phyloP scores from a whole-genome alignment of 2,329 filamentous ascomycete genomes.

The Ceratocystis albifundus region DNA sequence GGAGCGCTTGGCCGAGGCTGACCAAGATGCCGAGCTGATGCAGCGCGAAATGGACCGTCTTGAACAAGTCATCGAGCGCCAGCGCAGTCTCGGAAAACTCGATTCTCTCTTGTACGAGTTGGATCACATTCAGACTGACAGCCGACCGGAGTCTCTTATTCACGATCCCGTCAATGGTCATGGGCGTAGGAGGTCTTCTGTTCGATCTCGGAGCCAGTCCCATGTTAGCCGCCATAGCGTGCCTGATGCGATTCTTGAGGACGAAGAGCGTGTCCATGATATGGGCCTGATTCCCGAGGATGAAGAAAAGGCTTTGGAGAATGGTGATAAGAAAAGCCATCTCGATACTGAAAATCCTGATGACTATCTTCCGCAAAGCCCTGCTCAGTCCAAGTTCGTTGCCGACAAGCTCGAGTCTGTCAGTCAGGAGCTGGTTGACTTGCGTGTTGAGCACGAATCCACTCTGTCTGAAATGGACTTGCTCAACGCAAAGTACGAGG shows the following conservation, averaged over 20 bases:
- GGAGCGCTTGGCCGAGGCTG: slow-evolving; percentile 85
- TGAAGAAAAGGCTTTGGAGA: slow-evolving; percentile 24
- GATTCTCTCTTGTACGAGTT: slow-evolving; percentile 87
- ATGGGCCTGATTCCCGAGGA: slow-evolving; percentile 25
- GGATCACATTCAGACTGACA: slow-evolving; percentile 48
- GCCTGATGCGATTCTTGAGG: slow-evolving; percentile 45
- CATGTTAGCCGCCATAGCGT: slow-evolving; percentile 37
- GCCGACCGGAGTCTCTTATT: slow-evolving; percentile 27
- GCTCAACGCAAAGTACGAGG: slow-evolving; percentile 80
- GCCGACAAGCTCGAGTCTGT: slow-evolving; percentile 87
- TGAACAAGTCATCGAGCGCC: slow-evolving; percentile 89
- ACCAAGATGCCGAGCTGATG: slow-evolving; percentile 94
- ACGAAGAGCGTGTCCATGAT: slow-evolving; percentile 36
- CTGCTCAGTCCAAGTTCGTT: slow-evolving; percentile 73
- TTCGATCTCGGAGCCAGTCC: slow-evolving; percentile 29
- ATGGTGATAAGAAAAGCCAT: slow-evolving; percentile 15
- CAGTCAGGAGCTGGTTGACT: slow-evolving; percentile 79
- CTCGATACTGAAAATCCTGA: slow-evolving; percentile 19
- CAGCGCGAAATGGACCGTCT: slow-evolving; percentile 89
- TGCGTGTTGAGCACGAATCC: slow-evolving; percentile 80
- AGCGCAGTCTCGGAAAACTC: slow-evolving; percentile 86
- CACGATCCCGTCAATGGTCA: slow-evolving; percentile 15
- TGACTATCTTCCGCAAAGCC: slow-evolving; percentile 49
- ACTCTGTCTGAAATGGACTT: slow-evolving; percentile 70
- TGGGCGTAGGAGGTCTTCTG: slow-evolving; percentile 33